Base-by-base conservation (phyloP, 1,139 yeast species). In the Suhomyces guaymorum region DNA sequence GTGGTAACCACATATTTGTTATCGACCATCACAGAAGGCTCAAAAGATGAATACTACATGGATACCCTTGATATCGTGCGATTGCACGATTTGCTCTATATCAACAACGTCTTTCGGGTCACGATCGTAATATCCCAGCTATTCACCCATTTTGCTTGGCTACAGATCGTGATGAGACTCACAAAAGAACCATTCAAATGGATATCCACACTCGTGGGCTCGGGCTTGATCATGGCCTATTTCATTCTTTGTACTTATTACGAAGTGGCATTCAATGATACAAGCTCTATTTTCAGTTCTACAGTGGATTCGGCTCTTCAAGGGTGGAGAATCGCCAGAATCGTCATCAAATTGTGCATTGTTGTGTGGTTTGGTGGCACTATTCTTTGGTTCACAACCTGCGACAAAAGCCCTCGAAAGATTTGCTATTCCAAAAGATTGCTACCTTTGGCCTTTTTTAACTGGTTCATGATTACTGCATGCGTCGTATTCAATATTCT, bases 1-100 rank as follows among this genome's bases (percentile, higher is more conserved):
- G 55, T 69, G 4, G 64, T 68, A 3, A 52, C 67, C 28, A 74
- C 79, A 1, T 65, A 72, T 2, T 47, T 72, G 15, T 46, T 75
- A n/a, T 43, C 54, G 1, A 55, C 55, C 36, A 51, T 71, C 27
- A 73, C 78, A 1, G 38, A 44, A 3, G 55, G 57, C 2, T 52
- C 74, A 3, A 37, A 55, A 13, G 31, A 35, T 0, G 74, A 73
- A 41, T 73, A 72, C 41, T 54, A 56, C 25, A 39, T 46, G 2
- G 72, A 71, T 40, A 52, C 59, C 12, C 54, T 72, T 19, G 70
- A 72, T 44, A 57, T 70, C 22, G 52, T 62, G n/a, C 40, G 45
- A 25, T 46, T 73, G 21, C 64, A 63, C 39, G 42, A 47, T 11
- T 42, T 49, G 12, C 49, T 73, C 26, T 64, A 61, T 29, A 47